Evolutionary conservation across 2,329 filamentous ascomycete species (phyloP).

Genomic region (Teratosphaeria viscida): DNA sequence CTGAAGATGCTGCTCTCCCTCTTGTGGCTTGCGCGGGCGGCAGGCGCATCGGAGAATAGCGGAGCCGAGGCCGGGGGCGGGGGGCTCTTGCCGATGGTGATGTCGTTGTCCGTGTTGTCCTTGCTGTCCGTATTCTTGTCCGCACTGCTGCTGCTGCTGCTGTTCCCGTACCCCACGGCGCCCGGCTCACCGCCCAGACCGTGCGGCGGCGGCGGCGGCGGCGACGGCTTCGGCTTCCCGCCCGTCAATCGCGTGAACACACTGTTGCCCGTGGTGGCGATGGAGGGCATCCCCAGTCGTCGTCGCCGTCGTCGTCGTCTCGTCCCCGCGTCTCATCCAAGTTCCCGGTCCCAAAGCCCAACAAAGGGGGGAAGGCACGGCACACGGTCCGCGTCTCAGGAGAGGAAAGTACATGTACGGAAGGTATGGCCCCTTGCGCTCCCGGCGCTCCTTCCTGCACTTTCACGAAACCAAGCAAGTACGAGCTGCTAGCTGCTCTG

Average conservation of each 20-base stretch:
- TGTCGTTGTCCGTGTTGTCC: no score
- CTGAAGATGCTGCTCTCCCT: conserved; percentile 18
- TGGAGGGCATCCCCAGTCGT: conserved; percentile 1
- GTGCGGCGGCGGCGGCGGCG: background rate
- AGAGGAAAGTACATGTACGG: no score
- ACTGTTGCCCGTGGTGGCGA: background rate
- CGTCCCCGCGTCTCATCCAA: background rate
- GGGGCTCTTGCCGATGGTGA: background rate
- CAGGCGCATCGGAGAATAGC: background rate
- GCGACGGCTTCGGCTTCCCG: conserved; percentile 1
- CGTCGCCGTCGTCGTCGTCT: background rate
- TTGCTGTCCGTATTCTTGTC: no score
- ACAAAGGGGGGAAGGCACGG: background rate
- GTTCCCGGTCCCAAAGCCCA: background rate
- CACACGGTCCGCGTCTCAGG: no score
- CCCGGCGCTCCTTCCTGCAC: no score
- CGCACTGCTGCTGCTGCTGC: no score
- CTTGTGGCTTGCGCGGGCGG: conserved; percentile 2
- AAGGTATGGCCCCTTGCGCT: background rate
- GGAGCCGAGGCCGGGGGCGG: background rate
- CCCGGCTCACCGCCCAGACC: background rate
- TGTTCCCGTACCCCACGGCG: background rate
- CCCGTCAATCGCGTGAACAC: conserved; percentile 8
- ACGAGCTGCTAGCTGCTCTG: no score
- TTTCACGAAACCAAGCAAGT: no score